Percentiles rank a stretch among this genome's conserved stretches.
These are phyloP conservation scores for Oehlia diaphana DNA, from an alignment of 192 early-diverging fungal genomes.

Conservation along the genomic window DNA sequence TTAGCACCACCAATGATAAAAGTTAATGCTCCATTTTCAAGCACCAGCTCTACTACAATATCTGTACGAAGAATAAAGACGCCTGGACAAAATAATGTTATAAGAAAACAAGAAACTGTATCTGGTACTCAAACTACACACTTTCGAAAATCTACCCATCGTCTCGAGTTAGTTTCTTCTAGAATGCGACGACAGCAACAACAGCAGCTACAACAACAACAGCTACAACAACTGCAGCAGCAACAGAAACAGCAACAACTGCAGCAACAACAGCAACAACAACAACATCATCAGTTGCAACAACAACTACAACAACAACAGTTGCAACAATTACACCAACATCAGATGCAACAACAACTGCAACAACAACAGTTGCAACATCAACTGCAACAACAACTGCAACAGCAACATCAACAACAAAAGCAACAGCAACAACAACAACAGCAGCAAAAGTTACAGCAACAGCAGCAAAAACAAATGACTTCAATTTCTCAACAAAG, in stretches of 20 bases:
- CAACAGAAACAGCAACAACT: neutral
- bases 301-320: no score
- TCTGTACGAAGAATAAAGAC: neutral
- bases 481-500: no score
- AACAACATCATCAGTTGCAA: neutral
- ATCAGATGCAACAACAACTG: neutral
- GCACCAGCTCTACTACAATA: neutral
- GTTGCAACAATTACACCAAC: no score
- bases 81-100: neutral
- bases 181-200: neutral
- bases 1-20: no score
- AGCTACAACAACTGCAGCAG: neutral
- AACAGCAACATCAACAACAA: neutral
- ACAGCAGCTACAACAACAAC: neutral
- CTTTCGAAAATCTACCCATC: slow-evolving; percentile 7
- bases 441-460: no score
- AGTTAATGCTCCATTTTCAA: neutral
- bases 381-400: neutral
- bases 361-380: no score
- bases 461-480: neutral
- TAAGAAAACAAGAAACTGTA: slow-evolving; percentile 9
- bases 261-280: neutral
- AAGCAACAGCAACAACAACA: neutral
- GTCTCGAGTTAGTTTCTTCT: neutral
- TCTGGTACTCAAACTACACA: neutral